Conservation (phyloP, 2,329 filamentous ascomycete species). For the Thelonectria blattea region DNA sequence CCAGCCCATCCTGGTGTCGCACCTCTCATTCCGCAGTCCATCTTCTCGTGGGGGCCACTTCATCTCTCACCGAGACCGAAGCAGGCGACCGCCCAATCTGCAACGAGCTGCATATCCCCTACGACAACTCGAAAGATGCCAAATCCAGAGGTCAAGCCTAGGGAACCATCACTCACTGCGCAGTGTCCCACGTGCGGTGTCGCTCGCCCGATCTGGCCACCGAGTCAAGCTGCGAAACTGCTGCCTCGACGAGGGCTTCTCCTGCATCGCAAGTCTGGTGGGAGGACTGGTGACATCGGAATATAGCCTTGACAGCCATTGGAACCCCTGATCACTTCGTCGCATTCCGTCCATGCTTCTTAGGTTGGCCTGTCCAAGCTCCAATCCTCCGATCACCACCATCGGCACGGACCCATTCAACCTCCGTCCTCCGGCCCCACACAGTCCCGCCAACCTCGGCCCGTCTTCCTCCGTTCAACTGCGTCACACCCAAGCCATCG, state of each 20-base stretch:
- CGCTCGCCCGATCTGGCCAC: constrained; percentile 31
- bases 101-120: neutral
- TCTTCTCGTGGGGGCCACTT: too few relatives aligned
- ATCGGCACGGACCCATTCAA: constrained; percentile 2
- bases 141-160: neutral
- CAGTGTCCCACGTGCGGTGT: constrained; percentile 27
- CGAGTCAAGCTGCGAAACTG: constrained; percentile 14
- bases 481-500: constrained; percentile 5
- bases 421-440: neutral
- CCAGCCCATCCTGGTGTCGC: neutral
- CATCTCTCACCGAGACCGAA: neutral
- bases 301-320: neutral
- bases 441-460: constrained; percentile 8
- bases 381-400: neutral
- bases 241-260: too few relatives aligned
- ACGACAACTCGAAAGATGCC: neutral
- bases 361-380: neutral
- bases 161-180: constrained; percentile 11
- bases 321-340: neutral
- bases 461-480: constrained; percentile 16
- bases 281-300: neutral
- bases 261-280: too few relatives aligned
- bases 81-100: neutral
- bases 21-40: too few relatives aligned
- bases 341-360: neutral